Base-by-base conservation (phyloP, 257 asterid genomes). In the Plectranthus barbatus region DNA sequence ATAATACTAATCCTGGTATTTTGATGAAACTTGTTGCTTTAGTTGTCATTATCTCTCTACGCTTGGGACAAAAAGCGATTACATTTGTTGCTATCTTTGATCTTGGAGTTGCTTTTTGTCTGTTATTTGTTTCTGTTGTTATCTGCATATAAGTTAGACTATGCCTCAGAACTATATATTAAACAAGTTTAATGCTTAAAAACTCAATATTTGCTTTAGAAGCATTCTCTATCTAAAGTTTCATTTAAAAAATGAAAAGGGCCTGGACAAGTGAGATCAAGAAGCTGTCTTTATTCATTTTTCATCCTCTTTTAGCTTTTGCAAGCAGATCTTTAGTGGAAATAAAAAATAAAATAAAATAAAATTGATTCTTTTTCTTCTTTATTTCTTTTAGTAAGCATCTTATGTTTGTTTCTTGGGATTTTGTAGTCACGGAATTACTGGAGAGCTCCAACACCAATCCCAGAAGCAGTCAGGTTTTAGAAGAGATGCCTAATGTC, bases 41-140 rank as follows among this genome's bases (percentile, higher is more conserved):
- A 42, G 37, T 60, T 64, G 61, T 69, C 56, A 33, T 79, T 76
- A 71, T 80, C 19, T 26, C 26, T 60, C 13, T 60, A 37, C 29
- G 49, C 41, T 26, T 50, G 41, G 66, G 47, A 72, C 18, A 57
- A 23, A 68, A 31, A 73, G 65, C 62, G 71, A 81, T 29, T 8
- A 3, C 1, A 24, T 58, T 67, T 81, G 71, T 72, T 78, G 64
- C 46, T 72, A 77, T 62, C 76, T 69, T 67, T 69, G 39, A 53
- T 70, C 74, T 78, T 79, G 73, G 68, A 74, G 68, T 66, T 60
- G 48, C 51, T 18, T 80, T 31, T 79, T 85, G 86, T 84, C 81
- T 75, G 76, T 68, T 83, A 63, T 75, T 80, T 69, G 47, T 69
- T 66, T 76, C 73, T 84, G 83, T 81, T 83, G 79, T 68, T 71